phyloP scores from a whole-genome alignment of 2,329 filamentous ascomycete species.

The Mycocentrospora acerina region DNA sequence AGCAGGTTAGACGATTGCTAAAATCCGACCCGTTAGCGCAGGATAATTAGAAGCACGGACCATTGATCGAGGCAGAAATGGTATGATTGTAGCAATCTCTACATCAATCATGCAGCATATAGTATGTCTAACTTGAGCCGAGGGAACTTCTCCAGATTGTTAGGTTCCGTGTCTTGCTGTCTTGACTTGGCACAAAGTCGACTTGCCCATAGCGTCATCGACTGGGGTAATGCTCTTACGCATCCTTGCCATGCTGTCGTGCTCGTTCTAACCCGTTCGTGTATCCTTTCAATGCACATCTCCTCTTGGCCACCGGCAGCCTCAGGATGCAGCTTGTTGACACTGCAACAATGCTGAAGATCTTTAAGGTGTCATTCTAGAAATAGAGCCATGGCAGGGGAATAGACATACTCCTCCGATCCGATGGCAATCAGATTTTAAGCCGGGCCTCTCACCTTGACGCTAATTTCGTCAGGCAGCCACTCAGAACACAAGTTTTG shows the following conservation, averaged over 20 bases:
- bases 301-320: conserved; percentile 34
- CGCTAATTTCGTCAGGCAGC: conserved; percentile 43
- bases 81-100: no score
- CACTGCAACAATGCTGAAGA: conserved; percentile 44
- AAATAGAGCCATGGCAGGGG: conserved; percentile 41
- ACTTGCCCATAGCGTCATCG: conserved; percentile 36
- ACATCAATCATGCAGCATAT: no score
- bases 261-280: conserved; percentile 35
- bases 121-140: conserved; percentile 21
- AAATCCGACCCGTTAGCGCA: no score
- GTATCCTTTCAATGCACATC: conserved; percentile 37
- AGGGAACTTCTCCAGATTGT: conserved; percentile 24
- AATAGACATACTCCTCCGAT: conserved; percentile 28
- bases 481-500: conserved; percentile 41
- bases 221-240: conserved; percentile 34
- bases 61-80: conserved; percentile 2
- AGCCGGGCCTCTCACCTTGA: conserved; percentile 35
- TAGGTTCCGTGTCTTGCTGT: conserved; percentile 24
- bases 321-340: conserved; percentile 39
- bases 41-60: no score
- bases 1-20: no score
- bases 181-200: conserved; percentile 36
- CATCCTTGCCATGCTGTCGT: conserved; percentile 29
- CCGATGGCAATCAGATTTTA: conserved; percentile 30
- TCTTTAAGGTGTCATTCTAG: conserved; percentile 45